Base-by-base conservation (phyloP, 176 grass and related monocot species). In the Musa beccarii region DNA sequence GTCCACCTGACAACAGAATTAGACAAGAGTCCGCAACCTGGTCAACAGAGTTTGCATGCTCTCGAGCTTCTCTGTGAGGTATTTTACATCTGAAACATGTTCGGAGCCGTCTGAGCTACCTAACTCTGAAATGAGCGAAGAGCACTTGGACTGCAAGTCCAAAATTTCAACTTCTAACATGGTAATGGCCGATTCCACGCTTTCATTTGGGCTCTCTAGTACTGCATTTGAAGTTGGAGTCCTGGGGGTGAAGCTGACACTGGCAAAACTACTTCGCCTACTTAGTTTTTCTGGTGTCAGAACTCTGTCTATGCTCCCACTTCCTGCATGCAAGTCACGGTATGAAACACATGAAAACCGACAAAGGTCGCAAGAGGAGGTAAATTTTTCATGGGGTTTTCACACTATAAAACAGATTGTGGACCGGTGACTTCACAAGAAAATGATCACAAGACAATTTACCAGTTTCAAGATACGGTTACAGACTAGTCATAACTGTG, bases 211-310 rank as follows among this genome's bases (percentile, higher is more conserved):
- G 13, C 19, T n/a, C 63, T 81, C 85, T 12, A 76, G 23, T 25
- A 54, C 67, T 1, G 80, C 17, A 69, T 87, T 70, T 53, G 89
- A 80, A 50, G 52, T 84, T n/a, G 95, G 79, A 7, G 95, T 88
- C 72, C 77, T 76, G 15, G 90, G 91, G 29, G 76, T 71, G 76
- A 83, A 82, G 75, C 86, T 81, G 50, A 81, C 74, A 43, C 88
- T 94, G 69, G 88, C 86, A 83, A 92, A 87, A 75, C 95, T 99
- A 88, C 82, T 92, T 81, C 89, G 91, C 73, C 88, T 89, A 71
- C 95, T 94, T 51, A 99, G 53, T 81, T 71, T 92, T 56, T 73
- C 84, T 20, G 90, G 91, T 8, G 84, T 77, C 22, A 99, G 84
- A 73, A 89, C 87, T 71, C 75, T 92, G 75, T 99, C 88, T 53